Conservation (phyloP, 2,329 filamentous ascomycete genomes). For the Coniochaeta hoffmannii region DNA sequence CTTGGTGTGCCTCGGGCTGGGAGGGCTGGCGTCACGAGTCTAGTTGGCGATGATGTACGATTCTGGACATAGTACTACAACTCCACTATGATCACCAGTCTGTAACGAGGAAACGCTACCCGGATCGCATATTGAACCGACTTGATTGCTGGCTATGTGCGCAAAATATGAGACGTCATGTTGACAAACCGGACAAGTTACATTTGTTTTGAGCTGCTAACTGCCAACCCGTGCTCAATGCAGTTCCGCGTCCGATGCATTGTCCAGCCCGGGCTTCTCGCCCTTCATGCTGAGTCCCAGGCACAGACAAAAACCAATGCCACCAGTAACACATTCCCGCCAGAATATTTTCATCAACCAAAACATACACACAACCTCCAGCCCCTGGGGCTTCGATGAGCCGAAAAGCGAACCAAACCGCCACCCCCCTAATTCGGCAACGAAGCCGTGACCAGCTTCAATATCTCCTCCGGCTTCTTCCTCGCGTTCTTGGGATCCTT, state of each 20-base stretch:
- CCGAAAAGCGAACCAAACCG: background rate
- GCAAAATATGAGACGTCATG: too few relatives aligned
- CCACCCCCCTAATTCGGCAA: conserved; percentile 13
- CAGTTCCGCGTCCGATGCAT: too few relatives aligned
- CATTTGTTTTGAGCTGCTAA: too few relatives aligned
- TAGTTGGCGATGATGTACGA: background rate
- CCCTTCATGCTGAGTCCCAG: too few relatives aligned
- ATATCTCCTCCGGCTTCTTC: conserved; percentile 68
- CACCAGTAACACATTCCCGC: background rate
- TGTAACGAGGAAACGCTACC: too few relatives aligned
- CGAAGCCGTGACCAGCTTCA: conserved; percentile 67
- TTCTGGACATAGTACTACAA: too few relatives aligned
- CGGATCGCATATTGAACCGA: too few relatives aligned
- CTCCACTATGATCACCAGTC: too few relatives aligned
- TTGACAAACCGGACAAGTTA: too few relatives aligned
- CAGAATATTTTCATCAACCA: background rate
- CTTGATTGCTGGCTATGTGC: too few relatives aligned
- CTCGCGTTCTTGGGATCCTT: conserved; percentile 80
- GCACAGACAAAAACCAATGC: background rate
- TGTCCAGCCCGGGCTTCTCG: too few relatives aligned
- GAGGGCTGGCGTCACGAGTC: background rate
- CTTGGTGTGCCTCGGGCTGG: background rate
- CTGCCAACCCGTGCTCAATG: too few relatives aligned
- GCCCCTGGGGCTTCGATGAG: background rate
- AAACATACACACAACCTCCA: background rate